Evolutionary conservation across 495 filamentous ascomycete genomes (phyloP), one percentile per base, ranked within the genome.

Genomic region (Penicillium cataractarum): DNA sequence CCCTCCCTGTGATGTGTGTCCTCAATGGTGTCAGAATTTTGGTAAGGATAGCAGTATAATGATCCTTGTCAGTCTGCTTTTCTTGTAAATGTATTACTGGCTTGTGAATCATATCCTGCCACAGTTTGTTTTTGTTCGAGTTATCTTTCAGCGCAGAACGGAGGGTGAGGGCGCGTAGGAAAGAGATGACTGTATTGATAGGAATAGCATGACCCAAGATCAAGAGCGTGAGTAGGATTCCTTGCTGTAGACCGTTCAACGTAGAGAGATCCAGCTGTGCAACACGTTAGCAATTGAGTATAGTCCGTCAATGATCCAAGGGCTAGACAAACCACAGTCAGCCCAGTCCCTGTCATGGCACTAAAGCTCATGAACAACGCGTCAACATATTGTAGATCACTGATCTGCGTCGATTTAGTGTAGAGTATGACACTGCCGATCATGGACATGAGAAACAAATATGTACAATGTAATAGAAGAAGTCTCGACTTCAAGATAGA

Each of bases 261-360:
- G 84, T 77, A 53, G 86, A 90, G 6, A 88, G 70, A 59, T 89
- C 84, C 35, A 90, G 67, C 73, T 82, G 32, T 12, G 32, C 4
- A 33, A 35, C 26, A 17, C 3, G 21, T 67, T 22, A 72, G 60
- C 19, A 3, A 49, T 59, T n/a, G 39, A 40, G 33, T 55, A 32
- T 13, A 15, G n/a, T 22, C 31, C 21, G 50, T 32, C 10, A 9
- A 60, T 26, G 37, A 37, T 19, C 9, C 21, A 1, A 26, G 56
- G 24, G 54, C 4, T 19, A 57, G 40, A 74, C 84, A 74, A 71
- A 87, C 82, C 24, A 86, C 90, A 57, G 88, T 91, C 24, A 92
- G 75, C 0, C 89, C 89, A 29, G 92, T 87, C 55, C 87, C 82
- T 12, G 91, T 93, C 84, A 94, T 92, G 29, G 92, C 90, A 65